Evolutionary conservation across 78 protist species (phyloP).

Genomic region (Dictyostelium purpureum): DNA sequence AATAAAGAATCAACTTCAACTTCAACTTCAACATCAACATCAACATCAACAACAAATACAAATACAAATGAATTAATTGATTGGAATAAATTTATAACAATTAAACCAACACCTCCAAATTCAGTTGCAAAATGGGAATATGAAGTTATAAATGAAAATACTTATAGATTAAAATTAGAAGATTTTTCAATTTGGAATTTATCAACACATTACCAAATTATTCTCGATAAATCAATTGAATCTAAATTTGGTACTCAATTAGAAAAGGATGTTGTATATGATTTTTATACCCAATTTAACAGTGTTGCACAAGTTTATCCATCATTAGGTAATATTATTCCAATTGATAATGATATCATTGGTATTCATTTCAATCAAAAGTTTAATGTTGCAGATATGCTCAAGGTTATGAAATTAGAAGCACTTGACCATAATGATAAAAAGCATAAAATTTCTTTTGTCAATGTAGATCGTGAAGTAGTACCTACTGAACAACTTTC

Average conservation of each 20-base stretch:
- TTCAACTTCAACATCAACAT: constrained; percentile 9
- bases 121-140: not conserved
- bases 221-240: constrained; percentile 5
- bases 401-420: constrained; percentile 2
- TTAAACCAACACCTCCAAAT: constrained; percentile 10
- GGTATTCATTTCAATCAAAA: not conserved
- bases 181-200: not conserved
- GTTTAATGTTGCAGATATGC: not conserved
- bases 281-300: constrained; percentile 9
- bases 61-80: not conserved
- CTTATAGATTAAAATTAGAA: not conserved
- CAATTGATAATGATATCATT: constrained; percentile 8
- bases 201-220: constrained; percentile 13
- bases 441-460: not conserved
- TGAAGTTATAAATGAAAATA: not conserved
- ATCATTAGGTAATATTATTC: not conserved
- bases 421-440: constrained; percentile 1
- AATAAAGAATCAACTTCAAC: not conserved
- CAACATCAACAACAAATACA: not conserved
- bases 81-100: constrained; percentile 5
- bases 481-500: not conserved
- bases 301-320: not conserved
- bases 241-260: constrained; percentile 2
- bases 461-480: not conserved
- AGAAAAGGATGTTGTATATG: constrained; percentile 17